A percentile compares a stretch with the other conserved stretches of the same genome.
Conservation (phyloP, 129 eudicot species). For the Arctium minus region DNA sequence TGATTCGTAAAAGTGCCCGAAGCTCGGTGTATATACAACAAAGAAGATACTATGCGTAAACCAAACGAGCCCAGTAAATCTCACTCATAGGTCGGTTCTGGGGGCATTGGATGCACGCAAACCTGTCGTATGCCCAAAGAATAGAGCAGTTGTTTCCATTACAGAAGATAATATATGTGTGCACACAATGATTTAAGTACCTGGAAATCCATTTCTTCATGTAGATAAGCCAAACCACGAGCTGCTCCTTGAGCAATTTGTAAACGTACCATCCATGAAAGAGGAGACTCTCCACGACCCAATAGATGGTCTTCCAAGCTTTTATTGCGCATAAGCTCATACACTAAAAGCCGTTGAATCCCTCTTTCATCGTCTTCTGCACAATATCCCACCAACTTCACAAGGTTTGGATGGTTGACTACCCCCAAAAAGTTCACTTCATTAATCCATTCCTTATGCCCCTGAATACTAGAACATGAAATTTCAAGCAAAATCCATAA, state of each 20-base stretch:
- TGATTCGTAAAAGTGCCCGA: background rate
- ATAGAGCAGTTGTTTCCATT: background rate
- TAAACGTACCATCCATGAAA: conserved; percentile 70
- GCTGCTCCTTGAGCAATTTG: conserved; percentile 94
- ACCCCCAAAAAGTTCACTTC: conserved; percentile 89
- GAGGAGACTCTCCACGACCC: conserved; percentile 56
- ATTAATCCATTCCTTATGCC: conserved; percentile 98
- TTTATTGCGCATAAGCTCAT: conserved; percentile 80
- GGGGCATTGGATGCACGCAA: background rate
- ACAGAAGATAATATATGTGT: background rate
- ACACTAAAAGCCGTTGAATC: conserved; percentile 84
- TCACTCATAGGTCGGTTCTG: background rate
- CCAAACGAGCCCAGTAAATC: background rate
- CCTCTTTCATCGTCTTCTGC: conserved; percentile 99
- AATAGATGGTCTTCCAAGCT: conserved; percentile 84
- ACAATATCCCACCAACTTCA: conserved; percentile 86
- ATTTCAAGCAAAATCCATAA: conserved; percentile 28
- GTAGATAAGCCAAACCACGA: conserved; percentile 89
- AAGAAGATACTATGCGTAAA: background rate
- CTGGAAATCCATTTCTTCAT: conserved; percentile 99
- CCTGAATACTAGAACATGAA: conserved; percentile 86
- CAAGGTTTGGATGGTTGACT: conserved; percentile 91
- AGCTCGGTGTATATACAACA: too few species aligned
- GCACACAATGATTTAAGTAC: conserved; percentile 22
- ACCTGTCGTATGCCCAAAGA: background rate